Conservation (phyloP, 192 early-diverging fungal genomes). For the Backusella circina region DNA sequence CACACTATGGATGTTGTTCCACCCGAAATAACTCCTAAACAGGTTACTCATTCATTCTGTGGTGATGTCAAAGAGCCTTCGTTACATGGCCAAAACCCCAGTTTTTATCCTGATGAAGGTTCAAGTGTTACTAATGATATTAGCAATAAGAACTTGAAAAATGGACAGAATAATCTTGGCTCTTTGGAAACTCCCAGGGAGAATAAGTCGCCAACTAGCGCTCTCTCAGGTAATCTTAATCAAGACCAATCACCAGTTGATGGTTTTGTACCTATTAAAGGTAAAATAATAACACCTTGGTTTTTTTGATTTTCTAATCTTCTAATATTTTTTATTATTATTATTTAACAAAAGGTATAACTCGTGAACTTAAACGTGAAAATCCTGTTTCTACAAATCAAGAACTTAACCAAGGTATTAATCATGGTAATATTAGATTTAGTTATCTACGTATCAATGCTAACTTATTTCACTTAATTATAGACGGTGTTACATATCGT, state of each 20-base stretch:
- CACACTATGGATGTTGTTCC: background rate
- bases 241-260: background rate
- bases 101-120: background rate
- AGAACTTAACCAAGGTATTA: background rate
- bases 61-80: background rate
- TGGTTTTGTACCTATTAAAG: background rate
- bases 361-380: background rate
- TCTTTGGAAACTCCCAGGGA: background rate
- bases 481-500: background rate
- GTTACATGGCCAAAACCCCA: conserved; percentile 7
- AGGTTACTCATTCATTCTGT: background rate
- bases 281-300: background rate
- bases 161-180: background rate
- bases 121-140: background rate
- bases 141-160: background rate
- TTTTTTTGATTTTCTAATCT: background rate
- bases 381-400: background rate
- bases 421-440: background rate
- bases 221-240: background rate
- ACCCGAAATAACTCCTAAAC: background rate
- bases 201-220: background rate
- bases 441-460: background rate
- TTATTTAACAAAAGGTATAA: background rate
- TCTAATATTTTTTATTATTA: background rate
- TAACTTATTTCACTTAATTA: background rate